Evolutionary conservation across 1,284 basidiomycete species (phyloP).

Genomic region (Rhodotorula mucilaginosa): DNA sequence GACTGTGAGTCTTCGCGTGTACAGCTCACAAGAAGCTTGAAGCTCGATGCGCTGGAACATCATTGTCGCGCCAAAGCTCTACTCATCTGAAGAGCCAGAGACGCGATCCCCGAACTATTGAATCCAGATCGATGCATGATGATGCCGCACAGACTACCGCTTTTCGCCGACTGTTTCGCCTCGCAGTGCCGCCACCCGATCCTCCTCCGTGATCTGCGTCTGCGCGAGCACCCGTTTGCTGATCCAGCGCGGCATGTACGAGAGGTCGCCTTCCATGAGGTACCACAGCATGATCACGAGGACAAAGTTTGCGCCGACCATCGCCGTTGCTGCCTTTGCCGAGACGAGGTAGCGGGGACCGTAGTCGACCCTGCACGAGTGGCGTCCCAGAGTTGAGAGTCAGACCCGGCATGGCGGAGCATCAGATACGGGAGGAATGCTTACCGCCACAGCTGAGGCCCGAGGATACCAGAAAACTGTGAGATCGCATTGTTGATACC

Average conservation of each 20-base stretch:
- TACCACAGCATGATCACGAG: conserved; percentile 6
- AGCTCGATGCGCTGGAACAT: too few species aligned
- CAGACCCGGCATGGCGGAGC: too few species aligned
- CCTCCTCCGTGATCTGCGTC: conserved; percentile 16
- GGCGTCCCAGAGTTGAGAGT: not conserved
- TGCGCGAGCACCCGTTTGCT: conserved; percentile 13
- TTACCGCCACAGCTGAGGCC: conserved; percentile 7
- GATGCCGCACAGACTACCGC: too few species aligned
- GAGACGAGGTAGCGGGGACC: conserved; percentile 4
- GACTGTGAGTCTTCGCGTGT: too few species aligned
- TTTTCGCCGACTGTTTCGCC: conserved; percentile 9
- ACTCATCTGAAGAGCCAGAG: too few species aligned
- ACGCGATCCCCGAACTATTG: too few species aligned
- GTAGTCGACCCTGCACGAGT: not conserved
- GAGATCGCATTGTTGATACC: conserved; percentile 24
- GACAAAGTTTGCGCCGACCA: not conserved
- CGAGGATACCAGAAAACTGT: conserved; percentile 17
- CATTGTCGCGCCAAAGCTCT: too few species aligned
- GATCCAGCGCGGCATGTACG: conserved; percentile 6
- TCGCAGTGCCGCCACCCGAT: not conserved
- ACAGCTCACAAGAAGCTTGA: too few species aligned
- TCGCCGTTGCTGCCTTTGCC: not conserved
- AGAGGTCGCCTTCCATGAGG: conserved; percentile 22
- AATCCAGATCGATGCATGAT: too few species aligned
- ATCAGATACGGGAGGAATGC: too few species aligned